These are phyloP conservation scores for Auricularia cornea DNA, from an alignment of 768 basidiomycete genomes.

Conservation along the genomic window DNA sequence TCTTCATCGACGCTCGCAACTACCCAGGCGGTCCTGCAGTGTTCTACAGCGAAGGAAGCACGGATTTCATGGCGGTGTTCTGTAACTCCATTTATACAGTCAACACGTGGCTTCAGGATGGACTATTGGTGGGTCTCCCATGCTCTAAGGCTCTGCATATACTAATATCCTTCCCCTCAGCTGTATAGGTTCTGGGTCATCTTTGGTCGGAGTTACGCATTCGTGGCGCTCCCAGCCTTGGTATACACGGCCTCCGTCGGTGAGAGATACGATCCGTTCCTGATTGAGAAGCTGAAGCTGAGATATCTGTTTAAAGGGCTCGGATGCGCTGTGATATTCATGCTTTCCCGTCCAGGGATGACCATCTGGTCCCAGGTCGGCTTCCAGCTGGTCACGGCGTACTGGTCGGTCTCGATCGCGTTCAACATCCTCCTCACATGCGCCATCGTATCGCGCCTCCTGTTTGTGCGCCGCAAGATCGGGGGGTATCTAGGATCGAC, in stretches of 20 bases:
- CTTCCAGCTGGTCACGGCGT: conserved; percentile 12
- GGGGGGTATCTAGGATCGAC: not conserved
- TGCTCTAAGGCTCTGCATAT: not conserved
- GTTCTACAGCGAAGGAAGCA: conserved; percentile 11
- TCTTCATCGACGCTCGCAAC: conserved; percentile 19
- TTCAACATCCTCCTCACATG: conserved; percentile 17
- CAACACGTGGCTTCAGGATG: conserved; percentile 15
- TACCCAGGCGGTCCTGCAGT: conserved; percentile 17
- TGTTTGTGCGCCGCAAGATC: conserved; percentile 14
- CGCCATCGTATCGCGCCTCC: conserved; percentile 15
- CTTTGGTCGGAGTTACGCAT: conserved; percentile 9
- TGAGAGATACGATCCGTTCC: not conserved
- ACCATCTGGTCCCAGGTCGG: conserved; percentile 10
- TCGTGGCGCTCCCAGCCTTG: conserved; percentile 10
- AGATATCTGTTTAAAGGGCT: conserved; percentile 7
- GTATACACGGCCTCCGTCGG: conserved; percentile 8
- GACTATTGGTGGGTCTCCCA: conserved; percentile 3
- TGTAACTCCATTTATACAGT: conserved; percentile 20
- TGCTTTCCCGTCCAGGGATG: conserved; percentile 10
- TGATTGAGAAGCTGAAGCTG: conserved; percentile 1
- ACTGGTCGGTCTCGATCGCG: conserved; percentile 15
- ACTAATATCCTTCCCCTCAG: too few relatives aligned
- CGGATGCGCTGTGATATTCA: conserved; percentile 10
- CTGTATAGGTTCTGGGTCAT: conserved; percentile 17
- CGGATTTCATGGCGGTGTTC: conserved; percentile 19